phyloP scores from a whole-genome alignment of 148 eudicot species.

The Drosera capensis region DNA sequence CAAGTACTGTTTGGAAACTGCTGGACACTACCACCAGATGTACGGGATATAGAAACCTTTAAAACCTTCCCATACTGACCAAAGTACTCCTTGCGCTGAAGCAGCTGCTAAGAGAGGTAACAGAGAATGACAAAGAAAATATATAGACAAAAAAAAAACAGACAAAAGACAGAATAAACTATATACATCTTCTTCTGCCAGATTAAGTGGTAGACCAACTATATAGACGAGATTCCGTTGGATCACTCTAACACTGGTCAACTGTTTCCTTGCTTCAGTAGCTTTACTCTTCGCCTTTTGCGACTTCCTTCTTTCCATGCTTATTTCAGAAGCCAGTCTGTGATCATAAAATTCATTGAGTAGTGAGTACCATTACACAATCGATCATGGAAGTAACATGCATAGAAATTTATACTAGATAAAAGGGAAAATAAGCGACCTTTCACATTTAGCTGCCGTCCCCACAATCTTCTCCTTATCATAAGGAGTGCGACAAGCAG shows the following conservation, averaged over 20 bases:
- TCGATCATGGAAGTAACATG: neutral
- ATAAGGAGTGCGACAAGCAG: constrained; percentile 88
- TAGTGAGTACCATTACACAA: neutral
- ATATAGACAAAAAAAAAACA: neutral
- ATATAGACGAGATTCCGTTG: constrained; percentile 89
- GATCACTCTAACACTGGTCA: constrained; percentile 81
- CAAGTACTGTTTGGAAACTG: constrained; percentile 87
- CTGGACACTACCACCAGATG: constrained; percentile 86
- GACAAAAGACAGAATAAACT: constrained; percentile 4
- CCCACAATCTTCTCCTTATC: constrained; percentile 89
- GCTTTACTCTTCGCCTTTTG: constrained; percentile 60
- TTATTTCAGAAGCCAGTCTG: constrained; percentile 68
- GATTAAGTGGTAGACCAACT: constrained; percentile 73
- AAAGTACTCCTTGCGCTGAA: constrained; percentile 73
- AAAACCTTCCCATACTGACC: constrained; percentile 82
- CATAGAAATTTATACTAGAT: neutral
- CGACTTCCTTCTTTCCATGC: constrained; percentile 60
- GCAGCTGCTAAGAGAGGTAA: constrained; percentile 40
- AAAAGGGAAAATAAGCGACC: constrained; percentile 21
- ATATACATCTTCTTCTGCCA: constrained; percentile 91
- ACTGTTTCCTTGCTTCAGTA: constrained; percentile 76
- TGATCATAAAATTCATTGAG: constrained; percentile 7
- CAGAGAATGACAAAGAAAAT: constrained; percentile 2
- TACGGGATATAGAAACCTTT: constrained; percentile 92
- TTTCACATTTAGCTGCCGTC: constrained; percentile 61